A percentile compares a stretch with the other conserved stretches of the same genome.
phyloP scores from a whole-genome alignment of 345 rosid species.

The Citrus inodora region DNA sequence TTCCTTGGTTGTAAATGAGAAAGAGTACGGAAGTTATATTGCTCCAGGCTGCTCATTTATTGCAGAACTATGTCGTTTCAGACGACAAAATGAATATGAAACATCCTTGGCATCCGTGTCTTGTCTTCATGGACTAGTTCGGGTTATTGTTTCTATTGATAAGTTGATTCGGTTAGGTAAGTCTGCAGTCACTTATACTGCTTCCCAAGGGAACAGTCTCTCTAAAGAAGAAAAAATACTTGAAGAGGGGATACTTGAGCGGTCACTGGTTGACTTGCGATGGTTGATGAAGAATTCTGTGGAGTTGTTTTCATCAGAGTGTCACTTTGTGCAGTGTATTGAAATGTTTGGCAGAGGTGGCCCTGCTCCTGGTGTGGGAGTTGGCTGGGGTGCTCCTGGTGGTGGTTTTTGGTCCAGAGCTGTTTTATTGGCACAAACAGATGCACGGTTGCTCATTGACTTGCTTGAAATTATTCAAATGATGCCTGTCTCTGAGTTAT shows the following conservation, averaged over 20 bases:
- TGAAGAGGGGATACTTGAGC: slow-evolving; percentile 52
- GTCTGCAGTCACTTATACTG: slow-evolving; percentile 21
- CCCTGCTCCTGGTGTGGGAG: slow-evolving; percentile 82
- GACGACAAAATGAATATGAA: slow-evolving; percentile 44
- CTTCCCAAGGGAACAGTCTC: slow-evolving; percentile 31
- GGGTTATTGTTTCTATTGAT: slow-evolving; percentile 42
- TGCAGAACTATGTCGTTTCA: slow-evolving; percentile 49
- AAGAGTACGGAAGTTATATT: slow-evolving; percentile 27
- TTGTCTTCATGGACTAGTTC: slow-evolving; percentile 65
- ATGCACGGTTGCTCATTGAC: slow-evolving; percentile 46
- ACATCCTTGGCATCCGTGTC: slow-evolving; percentile 65
- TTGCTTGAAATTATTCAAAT: slow-evolving; percentile 48
- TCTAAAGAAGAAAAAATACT: slow-evolving; percentile 60
- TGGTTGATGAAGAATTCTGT: slow-evolving; percentile 40
- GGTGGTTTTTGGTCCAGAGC: slow-evolving; percentile 86
- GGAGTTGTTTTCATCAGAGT: slow-evolving; percentile 48
- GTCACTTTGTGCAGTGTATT: slow-evolving; percentile 58
- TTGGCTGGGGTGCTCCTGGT: slow-evolving; percentile 90
- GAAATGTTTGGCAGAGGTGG: slow-evolving; percentile 92
- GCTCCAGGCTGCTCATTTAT: slow-evolving; percentile 43
- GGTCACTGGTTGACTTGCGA: slow-evolving; percentile 49
- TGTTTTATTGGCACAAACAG: slow-evolving; percentile 69
- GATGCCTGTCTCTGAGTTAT: slow-evolving; percentile 16
- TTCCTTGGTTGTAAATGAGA: slow-evolving; percentile 24
- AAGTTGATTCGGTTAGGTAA: slow-evolving; percentile 59